These are phyloP conservation scores for Cupressus sempervirens DNA, from an alignment of 75 land plant genomes.

Conservation along the genomic window DNA sequence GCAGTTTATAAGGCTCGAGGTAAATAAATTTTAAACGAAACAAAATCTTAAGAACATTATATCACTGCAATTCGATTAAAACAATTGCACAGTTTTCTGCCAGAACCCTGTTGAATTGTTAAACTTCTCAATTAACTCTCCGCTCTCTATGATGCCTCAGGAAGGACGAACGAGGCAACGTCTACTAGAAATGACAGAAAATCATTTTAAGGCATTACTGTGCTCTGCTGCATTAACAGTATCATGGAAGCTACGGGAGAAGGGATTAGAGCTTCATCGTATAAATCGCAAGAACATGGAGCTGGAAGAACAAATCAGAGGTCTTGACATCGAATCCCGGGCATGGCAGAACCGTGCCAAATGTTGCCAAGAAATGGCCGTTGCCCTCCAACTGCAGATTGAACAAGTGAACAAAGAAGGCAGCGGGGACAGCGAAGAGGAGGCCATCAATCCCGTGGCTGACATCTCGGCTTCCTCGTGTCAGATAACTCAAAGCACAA, in stretches of 20 bases:
- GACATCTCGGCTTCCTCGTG: neutral
- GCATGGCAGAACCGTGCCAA: constrained; percentile 36
- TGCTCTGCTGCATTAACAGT: constrained; percentile 18
- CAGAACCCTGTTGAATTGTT: no score
- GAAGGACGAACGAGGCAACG: constrained; percentile 22
- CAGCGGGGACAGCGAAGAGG: constrained; percentile 10
- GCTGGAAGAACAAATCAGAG: constrained; percentile 29
- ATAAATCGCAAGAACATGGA: constrained; percentile 35
- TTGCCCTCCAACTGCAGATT: constrained; percentile 27
- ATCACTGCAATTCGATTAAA: neutral
- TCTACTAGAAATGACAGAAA: constrained; percentile 26
- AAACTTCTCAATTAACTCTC: neutral
- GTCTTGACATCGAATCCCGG: constrained; percentile 25
- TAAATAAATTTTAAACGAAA: neutral
- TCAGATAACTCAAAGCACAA: neutral
- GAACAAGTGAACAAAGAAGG: constrained; percentile 19
- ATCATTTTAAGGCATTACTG: constrained; percentile 19
- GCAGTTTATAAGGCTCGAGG: neutral
- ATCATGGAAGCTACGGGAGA: constrained; percentile 27
- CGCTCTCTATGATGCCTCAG: constrained; percentile 11
- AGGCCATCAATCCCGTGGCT: neutral
- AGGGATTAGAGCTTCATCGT: constrained; percentile 32
- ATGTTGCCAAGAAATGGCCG: constrained; percentile 25
- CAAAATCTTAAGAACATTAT: no score
- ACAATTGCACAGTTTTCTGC: no score